Evolutionary conservation across 768 basidiomycete species (phyloP).

Genomic region (Phlegmacium glaucopus): DNA sequence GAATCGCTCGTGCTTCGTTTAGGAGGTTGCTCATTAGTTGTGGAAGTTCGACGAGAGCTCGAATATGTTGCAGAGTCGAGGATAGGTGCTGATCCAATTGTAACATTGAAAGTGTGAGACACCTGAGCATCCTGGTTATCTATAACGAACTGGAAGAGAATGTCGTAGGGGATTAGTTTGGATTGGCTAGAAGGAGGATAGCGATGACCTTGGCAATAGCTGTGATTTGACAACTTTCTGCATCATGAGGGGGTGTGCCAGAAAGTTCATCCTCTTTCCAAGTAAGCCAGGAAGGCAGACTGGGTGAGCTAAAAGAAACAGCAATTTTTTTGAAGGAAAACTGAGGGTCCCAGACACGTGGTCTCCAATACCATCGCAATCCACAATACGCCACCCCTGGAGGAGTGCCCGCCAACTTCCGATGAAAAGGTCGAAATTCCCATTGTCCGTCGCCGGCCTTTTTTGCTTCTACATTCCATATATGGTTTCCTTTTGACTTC

Average conservation of each 20-base stretch:
- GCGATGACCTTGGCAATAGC: conserved; percentile 70
- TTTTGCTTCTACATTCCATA: conserved; percentile 98
- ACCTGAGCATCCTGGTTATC: conserved; percentile 75
- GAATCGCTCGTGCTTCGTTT: conserved; percentile 48
- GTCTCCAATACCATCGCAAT: conserved; percentile 84
- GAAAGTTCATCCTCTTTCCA: conserved; percentile 85
- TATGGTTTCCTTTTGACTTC: conserved; percentile 98
- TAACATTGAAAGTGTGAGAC: conserved; percentile 63
- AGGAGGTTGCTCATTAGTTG: conserved; percentile 37
- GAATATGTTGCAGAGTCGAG: conserved; percentile 38
- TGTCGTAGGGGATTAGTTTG: conserved; percentile 5
- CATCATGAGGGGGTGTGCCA: conserved; percentile 76
- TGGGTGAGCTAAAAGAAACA: conserved; percentile 78
- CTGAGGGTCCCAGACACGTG: conserved; percentile 97
- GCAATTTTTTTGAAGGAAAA: conserved; percentile 76
- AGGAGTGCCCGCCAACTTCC: conserved; percentile 82
- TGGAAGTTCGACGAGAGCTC: conserved; percentile 39
- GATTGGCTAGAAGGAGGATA: conserved; percentile 2
- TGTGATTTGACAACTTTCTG: conserved; percentile 72
- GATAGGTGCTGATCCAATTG: conserved; percentile 60
- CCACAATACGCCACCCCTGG: conserved; percentile 80
- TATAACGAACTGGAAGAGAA: conserved; percentile 51
- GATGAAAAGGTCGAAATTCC: conserved; percentile 86
- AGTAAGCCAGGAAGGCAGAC: conserved; percentile 79
- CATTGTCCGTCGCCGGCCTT: conserved; percentile 73